Evolutionary conservation across 2,329 filamentous ascomycete species (phyloP).

Genomic region (Fusarium illudens): DNA sequence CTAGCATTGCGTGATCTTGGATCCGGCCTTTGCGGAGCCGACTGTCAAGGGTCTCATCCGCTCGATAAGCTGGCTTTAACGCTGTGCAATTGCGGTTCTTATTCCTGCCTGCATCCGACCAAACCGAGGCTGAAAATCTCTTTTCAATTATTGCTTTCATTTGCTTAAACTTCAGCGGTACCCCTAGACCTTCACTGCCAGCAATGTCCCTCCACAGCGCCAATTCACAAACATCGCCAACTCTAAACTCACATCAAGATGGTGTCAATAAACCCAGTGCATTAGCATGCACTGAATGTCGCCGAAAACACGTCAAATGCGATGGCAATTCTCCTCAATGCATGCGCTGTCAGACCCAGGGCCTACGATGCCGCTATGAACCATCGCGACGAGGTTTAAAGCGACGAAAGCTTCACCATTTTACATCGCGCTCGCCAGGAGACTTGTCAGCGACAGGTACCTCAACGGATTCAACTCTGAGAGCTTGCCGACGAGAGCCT

Average conservation of each 20-base stretch:
- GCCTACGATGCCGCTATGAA: neutral
- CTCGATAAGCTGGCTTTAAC: neutral
- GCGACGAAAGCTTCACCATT: neutral
- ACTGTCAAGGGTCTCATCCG: neutral
- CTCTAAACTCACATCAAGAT: neutral
- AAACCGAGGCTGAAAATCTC: neutral
- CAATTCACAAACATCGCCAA: neutral
- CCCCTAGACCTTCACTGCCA: neutral
- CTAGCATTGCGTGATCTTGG: neutral
- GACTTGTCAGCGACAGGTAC: neutral
- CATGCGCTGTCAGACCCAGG: neutral
- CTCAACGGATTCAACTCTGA: neutral
- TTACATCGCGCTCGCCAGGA: neutral
- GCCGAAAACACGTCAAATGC: constrained; percentile 4
- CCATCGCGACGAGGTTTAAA: constrained; percentile 4
- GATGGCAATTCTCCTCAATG: neutral
- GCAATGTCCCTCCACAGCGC: neutral
- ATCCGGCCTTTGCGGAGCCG: neutral
- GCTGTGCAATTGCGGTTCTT: neutral
- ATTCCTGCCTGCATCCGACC: too few species aligned
- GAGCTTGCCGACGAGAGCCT: neutral
- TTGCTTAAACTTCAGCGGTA: neutral
- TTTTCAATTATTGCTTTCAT: neutral
- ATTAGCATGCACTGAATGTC: constrained; percentile 5
- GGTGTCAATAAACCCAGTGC: neutral